These are phyloP conservation scores for Entonaema liquescens DNA, from an alignment of 495 filamentous ascomycete species.

Conservation along the genomic window DNA sequence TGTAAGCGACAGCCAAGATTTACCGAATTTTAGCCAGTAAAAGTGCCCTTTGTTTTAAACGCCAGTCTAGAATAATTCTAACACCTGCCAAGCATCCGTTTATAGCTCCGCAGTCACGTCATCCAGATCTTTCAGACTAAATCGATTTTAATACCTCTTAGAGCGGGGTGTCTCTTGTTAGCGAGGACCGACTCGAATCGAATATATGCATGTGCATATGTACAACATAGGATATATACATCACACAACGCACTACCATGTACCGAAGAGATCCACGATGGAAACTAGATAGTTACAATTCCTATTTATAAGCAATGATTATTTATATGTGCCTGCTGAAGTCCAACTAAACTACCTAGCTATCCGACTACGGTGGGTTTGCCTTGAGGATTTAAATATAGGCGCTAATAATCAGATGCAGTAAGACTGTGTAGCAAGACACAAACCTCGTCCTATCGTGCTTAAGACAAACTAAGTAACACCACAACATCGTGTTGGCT, in stretches of 20 bases:
- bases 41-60: too few relatives aligned
- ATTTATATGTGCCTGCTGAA: neutral
- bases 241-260: neutral
- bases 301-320: neutral
- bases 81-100: neutral
- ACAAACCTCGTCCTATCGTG: neutral
- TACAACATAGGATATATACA: neutral
- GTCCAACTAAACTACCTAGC: neutral
- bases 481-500: neutral
- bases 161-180: neutral
- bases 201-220: neutral
- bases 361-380: neutral
- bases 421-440: neutral
- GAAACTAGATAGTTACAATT: neutral
- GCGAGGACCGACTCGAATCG: neutral
- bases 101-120: neutral
- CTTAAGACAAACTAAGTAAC: neutral
- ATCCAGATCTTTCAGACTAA: neutral
- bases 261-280: neutral
- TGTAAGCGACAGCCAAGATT: neutral
- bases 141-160: neutral
- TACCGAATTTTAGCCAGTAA: neutral
- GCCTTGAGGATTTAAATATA: neutral
- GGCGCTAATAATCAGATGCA: neutral
- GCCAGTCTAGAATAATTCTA: neutral